Base-by-base conservation (phyloP, 176 grass and related monocot species). In the Elymus sibiricus region DNA sequence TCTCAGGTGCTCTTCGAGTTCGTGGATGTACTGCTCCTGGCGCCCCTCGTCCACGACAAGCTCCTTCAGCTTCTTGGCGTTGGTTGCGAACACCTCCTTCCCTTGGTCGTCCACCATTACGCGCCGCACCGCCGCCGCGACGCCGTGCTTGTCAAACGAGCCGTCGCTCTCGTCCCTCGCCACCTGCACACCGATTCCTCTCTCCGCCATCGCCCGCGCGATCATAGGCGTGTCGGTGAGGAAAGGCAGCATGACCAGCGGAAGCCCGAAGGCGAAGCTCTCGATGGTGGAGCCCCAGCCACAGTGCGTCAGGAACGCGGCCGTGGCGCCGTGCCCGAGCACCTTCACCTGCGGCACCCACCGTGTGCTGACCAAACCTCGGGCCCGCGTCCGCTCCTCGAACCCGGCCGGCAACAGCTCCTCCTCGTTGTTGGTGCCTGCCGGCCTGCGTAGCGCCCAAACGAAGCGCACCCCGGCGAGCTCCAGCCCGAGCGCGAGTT, bases 391-490 rank as follows among this genome's bases (percentile, higher is more conserved):
- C 6, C 92, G 72, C 17, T 51, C 86, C 47, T 59, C 11, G 72
- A 92, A 94, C 5, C 80, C 92, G 19, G 22, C 70, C 0, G 90
- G 90, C 22, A 95, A 19, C 5, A 90, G 28, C 6, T 19, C 38
- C 9, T 0, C 2, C 0, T 25, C 11, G 24, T 68, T 3, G 17
- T 1, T 3, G n/a, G 58, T 22, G 34, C 26, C 72, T 2, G 21
- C 27, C 2, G 86, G 92, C 42, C 47, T 85, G 1, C 88, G 77
- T 2, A 94, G 74, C 0, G 84, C 95, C 92, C 92, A 94, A 0
- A 94, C 80, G 79, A 97, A 97, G 4, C 26, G 88, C 34, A 84
- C 74, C 2, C 76, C 78, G 22, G 88, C 83, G 66, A 86, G 86
- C 21, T 94, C 90, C 1, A 94, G 80, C 7, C 90, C 95, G 0